These are phyloP conservation scores for Aureobasidium melanogenum DNA, from an alignment of 2,329 filamentous ascomycete genomes.

Conservation along the genomic window DNA sequence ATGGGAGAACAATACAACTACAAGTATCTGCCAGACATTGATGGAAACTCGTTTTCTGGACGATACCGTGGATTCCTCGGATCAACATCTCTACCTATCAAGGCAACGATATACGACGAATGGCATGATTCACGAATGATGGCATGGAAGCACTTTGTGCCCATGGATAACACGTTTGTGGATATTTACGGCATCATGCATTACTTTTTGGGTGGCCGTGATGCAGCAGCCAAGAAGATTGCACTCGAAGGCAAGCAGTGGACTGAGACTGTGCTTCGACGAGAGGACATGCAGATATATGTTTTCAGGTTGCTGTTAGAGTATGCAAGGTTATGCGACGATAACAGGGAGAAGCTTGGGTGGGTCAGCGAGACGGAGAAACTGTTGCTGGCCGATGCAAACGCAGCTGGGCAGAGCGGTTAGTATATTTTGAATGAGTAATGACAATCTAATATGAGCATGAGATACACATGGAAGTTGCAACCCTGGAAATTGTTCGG, in stretches of 20 bases:
- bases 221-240: slow-evolving; percentile 54
- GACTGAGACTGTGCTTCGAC: slow-evolving; percentile 58
- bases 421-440: neutral
- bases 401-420: neutral
- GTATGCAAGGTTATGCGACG: slow-evolving; percentile 35
- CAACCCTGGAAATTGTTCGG: too few relatives aligned
- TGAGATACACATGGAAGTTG: neutral
- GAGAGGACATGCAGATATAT: slow-evolving; percentile 68
- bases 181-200: slow-evolving; percentile 67
- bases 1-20: slow-evolving; percentile 38
- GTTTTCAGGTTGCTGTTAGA: slow-evolving; percentile 48
- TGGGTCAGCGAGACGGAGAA: slow-evolving; percentile 25
- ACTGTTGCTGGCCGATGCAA: neutral
- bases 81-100: slow-evolving; percentile 63
- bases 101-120: slow-evolving; percentile 68
- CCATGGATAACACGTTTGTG: slow-evolving; percentile 64
- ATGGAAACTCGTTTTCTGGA: slow-evolving; percentile 49
- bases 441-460: neutral
- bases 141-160: slow-evolving; percentile 73
- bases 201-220: slow-evolving; percentile 58
- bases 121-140: slow-evolving; percentile 66
- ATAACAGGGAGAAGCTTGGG: slow-evolving; percentile 31
- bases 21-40: slow-evolving; percentile 69
- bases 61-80: slow-evolving; percentile 49
- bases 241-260: slow-evolving; percentile 57